Evolutionary conservation across 208 protist species (phyloP).

Genomic region (Ichthyophonus hoferi): DNA sequence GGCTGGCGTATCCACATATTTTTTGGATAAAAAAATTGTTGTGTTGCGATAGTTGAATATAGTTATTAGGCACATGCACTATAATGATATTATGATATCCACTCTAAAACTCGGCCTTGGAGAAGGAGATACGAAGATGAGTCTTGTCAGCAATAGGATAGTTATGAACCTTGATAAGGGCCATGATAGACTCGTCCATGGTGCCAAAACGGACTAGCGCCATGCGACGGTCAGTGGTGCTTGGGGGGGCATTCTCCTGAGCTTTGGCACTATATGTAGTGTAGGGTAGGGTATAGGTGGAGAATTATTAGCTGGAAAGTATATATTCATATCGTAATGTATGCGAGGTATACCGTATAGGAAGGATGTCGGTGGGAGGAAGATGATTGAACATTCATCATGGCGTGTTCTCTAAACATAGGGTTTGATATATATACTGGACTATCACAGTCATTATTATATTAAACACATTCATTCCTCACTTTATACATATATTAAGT

Average conservation of each 20-base stretch:
- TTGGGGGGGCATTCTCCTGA: not conserved
- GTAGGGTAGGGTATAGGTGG: too few relatives aligned
- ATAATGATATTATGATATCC: too few relatives aligned
- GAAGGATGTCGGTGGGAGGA: not conserved
- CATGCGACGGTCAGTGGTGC: not conserved
- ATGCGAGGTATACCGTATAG: not conserved
- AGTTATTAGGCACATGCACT: too few relatives aligned
- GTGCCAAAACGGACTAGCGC: not conserved
- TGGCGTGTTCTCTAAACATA: not conserved
- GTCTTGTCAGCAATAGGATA: not conserved
- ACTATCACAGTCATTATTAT: not conserved
- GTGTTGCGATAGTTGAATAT: too few relatives aligned
- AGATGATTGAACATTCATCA: not conserved
- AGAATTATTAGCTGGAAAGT: not conserved
- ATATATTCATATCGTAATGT: not conserved
- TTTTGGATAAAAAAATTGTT: too few relatives aligned
- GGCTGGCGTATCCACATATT: too few relatives aligned
- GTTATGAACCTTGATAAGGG: conserved; percentile 4
- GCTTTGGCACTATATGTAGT: too few relatives aligned
- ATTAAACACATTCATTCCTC: not conserved
- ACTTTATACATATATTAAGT: not conserved
- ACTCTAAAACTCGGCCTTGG: conserved; percentile 4
- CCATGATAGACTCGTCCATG: not conserved
- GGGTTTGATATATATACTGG: not conserved
- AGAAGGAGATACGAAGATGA: conserved; percentile 22